phyloP scores from a whole-genome alignment of 371 early-diverging fungal genomes.

The Paramicrosporidium saccamoebae region DNA sequence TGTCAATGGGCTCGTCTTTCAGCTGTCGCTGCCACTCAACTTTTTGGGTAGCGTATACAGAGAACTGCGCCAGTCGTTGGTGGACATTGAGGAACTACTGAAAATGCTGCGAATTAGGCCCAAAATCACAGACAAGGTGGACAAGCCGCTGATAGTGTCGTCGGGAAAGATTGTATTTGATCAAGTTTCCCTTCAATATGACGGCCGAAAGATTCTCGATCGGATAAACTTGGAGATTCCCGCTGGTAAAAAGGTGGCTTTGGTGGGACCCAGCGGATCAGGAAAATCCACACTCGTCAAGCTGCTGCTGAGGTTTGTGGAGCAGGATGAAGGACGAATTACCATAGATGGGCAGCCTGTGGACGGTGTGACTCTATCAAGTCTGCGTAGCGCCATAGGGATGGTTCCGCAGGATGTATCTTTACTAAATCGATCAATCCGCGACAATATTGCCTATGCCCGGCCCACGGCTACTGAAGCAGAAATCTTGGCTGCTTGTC shows the following conservation, averaged over 20 bases:
- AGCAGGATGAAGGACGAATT: slow-evolving; percentile 30
- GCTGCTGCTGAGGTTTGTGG: slow-evolving; percentile 51
- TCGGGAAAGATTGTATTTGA: slow-evolving; percentile 40
- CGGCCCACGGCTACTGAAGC: slow-evolving; percentile 10
- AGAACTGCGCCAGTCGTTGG: slow-evolving; percentile 57
- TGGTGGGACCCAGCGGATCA: slow-evolving; percentile 85
- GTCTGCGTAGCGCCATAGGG: slow-evolving; percentile 29
- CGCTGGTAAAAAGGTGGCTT: slow-evolving; percentile 54
- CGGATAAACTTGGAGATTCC: slow-evolving; percentile 43
- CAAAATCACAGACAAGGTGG: slow-evolving; percentile 8
- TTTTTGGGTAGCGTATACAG: slow-evolving; percentile 89
- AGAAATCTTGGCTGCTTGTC: slow-evolving; percentile 18
- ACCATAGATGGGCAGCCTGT: slow-evolving; percentile 41
- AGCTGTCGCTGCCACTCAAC: slow-evolving; percentile 66
- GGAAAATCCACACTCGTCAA: slow-evolving; percentile 53
- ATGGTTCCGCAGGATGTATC: slow-evolving; percentile 48
- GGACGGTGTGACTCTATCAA: slow-evolving; percentile 19
- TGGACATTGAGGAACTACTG: slow-evolving; percentile 86
- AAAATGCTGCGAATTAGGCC: slow-evolving; percentile 24
- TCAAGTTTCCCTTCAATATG: slow-evolving; percentile 58
- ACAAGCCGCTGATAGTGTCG: slow-evolving; percentile 11
- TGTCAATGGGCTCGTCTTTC: slow-evolving; percentile 80
- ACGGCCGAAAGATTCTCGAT: slow-evolving; percentile 29
- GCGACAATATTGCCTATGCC: slow-evolving; percentile 32
- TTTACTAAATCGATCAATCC: slow-evolving; percentile 31